These are phyloP conservation scores for Zalaria sp. DNA, from an alignment of 2,329 filamentous ascomycete species.

Conservation along the genomic window DNA sequence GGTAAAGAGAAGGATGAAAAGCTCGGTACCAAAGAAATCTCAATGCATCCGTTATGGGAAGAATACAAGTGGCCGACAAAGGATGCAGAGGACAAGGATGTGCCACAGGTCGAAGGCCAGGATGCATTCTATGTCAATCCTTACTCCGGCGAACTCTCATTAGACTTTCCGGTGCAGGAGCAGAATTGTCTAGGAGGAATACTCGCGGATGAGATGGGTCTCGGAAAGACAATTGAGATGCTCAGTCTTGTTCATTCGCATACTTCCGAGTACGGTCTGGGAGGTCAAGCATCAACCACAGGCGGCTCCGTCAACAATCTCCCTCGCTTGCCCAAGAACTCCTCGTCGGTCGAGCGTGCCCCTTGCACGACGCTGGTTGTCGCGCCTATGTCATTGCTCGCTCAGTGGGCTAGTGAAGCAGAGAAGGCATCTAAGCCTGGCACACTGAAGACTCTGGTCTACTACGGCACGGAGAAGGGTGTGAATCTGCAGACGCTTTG, in stretches of 20 bases:
- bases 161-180: slow-evolving; percentile 85
- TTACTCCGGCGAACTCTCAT: slow-evolving; percentile 84
- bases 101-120: slow-evolving; percentile 52
- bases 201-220: slow-evolving; percentile 86
- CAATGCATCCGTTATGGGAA: slow-evolving; percentile 97
- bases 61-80: slow-evolving; percentile 82
- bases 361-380: slow-evolving; percentile 87
- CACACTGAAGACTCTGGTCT: slow-evolving; percentile 71
- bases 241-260: slow-evolving; percentile 83
- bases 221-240: slow-evolving; percentile 99
- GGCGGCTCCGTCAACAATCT: slow-evolving; percentile 43
- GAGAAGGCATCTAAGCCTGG: slow-evolving; percentile 78
- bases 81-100: slow-evolving; percentile 68
- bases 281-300: slow-evolving; percentile 1
- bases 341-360: slow-evolving; percentile 47
- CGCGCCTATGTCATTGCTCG: slow-evolving; percentile 92
- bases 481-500: slow-evolving; percentile 68
- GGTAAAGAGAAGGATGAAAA: slow-evolving; percentile 75
- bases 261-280: slow-evolving; percentile 35
- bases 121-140: slow-evolving; percentile 86
- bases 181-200: slow-evolving; percentile 91
- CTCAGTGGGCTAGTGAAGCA: slow-evolving; percentile 94
- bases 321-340: slow-evolving; percentile 45
- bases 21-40: slow-evolving; percentile 51
- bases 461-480: slow-evolving; percentile 80